Base-by-base conservation (phyloP, 78 protist genomes). In the Dictyostelium brefeldianum region DNA sequence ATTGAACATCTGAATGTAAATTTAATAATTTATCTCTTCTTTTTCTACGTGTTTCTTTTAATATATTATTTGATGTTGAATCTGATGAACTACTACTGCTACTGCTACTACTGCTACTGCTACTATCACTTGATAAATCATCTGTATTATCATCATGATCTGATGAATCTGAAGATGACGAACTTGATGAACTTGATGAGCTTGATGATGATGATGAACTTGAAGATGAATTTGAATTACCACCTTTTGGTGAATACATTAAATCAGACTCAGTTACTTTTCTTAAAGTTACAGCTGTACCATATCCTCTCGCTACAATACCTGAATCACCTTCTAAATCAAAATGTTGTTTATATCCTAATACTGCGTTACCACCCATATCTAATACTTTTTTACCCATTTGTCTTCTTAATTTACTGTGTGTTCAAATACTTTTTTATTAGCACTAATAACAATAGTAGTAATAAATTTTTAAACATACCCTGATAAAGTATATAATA, bases 251-350 rank as follows among this genome's bases (percentile, higher is more conserved):
- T 78, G 97, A 70, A 31, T 51, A 77, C 0, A 79, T 18, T 43
- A 81, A 54, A 90, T 81, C 90, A 4, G 65, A 18, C 17, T 82
- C 95, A 62, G 74, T 80, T 1, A 81, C 82, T 56, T 79, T 87
- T 77, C 93, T 82, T 25, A 90, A 90, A 41, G 93, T 92, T 3
- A 81, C 96, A 31, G 97, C 98, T 9, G 99, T 98, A 50, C 99
- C 99, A 73, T 91, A 96, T 4, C 96, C 99, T 12, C 99, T 83
- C 1, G 97, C 98, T 4, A 98, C 97, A 47, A 98, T 89, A 71
- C 97, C 98, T 31, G 82, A 50, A 29, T 95, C 95, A 27, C 87
- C 94, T 80, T 98, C 99, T 8, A 98, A 64, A 89, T 98, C 99
- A 80, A 96, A 95, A 53, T 57, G 46, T 85, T 95, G 97, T 53